These are phyloP conservation scores for Mycena indigotica DNA, from an alignment of 768 basidiomycete genomes.

Conservation along the genomic window DNA sequence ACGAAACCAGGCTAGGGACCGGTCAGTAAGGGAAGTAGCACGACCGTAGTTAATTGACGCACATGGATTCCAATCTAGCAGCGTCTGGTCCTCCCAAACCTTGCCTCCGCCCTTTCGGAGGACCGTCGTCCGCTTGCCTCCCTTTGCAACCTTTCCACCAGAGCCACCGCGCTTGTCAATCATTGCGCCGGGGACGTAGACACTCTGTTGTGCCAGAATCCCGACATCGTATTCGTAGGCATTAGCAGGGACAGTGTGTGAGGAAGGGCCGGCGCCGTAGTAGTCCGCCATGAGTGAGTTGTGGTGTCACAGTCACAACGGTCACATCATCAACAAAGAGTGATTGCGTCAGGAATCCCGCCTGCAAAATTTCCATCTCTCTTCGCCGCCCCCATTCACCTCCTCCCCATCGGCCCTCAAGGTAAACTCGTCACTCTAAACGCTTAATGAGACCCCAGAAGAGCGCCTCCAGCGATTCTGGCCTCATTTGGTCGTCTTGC, in stretches of 20 bases:
- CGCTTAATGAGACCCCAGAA: neutral
- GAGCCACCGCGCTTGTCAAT: conserved; percentile 86
- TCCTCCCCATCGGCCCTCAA: conserved; percentile 38
- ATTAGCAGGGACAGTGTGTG: conserved; percentile 84
- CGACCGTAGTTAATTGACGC: conserved; percentile 33
- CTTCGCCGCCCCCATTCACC: neutral
- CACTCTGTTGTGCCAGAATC: conserved; percentile 86
- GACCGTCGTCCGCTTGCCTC: conserved; percentile 91
- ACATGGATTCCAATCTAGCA: conserved; percentile 98
- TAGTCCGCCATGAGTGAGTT: conserved; percentile 59
- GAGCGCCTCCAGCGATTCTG: neutral
- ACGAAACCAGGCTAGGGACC: conserved; percentile 84
- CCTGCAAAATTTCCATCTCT: neutral
- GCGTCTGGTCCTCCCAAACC: conserved; percentile 97
- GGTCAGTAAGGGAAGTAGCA: conserved; percentile 14
- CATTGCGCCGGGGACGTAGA: conserved; percentile 90
- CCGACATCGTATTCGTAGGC: conserved; percentile 93
- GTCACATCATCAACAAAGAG: too few relatives aligned
- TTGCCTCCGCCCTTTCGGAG: conserved; percentile 94
- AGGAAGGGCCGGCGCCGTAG: conserved; percentile 69
- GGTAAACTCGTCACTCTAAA: conserved; percentile 34
- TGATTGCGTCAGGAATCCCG: neutral
- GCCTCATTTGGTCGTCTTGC: neutral
- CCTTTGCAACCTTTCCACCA: conserved; percentile 84
- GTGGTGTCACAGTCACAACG: neutral